phyloP scores from a whole-genome alignment of 106 monocot species.

The Hemerocallis citrina region DNA sequence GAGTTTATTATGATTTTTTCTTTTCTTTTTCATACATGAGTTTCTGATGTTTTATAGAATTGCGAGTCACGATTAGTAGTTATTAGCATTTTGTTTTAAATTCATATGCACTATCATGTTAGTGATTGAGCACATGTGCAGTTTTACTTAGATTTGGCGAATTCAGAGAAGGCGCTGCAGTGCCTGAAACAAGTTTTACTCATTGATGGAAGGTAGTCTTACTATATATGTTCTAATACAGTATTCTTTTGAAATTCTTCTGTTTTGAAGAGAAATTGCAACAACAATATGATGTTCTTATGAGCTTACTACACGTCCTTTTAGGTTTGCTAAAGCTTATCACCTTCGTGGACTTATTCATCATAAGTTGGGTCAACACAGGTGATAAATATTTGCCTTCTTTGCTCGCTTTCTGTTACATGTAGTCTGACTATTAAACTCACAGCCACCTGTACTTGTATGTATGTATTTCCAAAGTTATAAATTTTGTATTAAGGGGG shows the following conservation, averaged over 20 bases:
- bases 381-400: slow-evolving; percentile 26
- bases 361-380: slow-evolving; percentile 85
- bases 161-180: slow-evolving; percentile 54
- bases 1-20: not conserved
- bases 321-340: slow-evolving; percentile 90
- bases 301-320: not conserved
- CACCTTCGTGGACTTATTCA: slow-evolving; percentile 76
- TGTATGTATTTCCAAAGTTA: too few species aligned
- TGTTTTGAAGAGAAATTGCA: not conserved
- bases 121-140: slow-evolving; percentile 13
- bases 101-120: not conserved
- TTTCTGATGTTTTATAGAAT: not conserved
- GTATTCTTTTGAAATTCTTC: not conserved
- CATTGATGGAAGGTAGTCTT: slow-evolving; percentile 57
- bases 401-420: not conserved
- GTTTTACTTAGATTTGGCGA: slow-evolving; percentile 86
- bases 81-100: not conserved
- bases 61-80: not conserved
- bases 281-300: not conserved
- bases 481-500: too few species aligned
- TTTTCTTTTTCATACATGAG: not conserved
- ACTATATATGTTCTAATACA: not conserved
- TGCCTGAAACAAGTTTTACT: slow-evolving; percentile 55
- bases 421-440: too few species aligned
- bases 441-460: too few species aligned